These are phyloP conservation scores for Boletus rubescentipes DNA, from an alignment of 768 basidiomycete species.

Conservation along the genomic window DNA sequence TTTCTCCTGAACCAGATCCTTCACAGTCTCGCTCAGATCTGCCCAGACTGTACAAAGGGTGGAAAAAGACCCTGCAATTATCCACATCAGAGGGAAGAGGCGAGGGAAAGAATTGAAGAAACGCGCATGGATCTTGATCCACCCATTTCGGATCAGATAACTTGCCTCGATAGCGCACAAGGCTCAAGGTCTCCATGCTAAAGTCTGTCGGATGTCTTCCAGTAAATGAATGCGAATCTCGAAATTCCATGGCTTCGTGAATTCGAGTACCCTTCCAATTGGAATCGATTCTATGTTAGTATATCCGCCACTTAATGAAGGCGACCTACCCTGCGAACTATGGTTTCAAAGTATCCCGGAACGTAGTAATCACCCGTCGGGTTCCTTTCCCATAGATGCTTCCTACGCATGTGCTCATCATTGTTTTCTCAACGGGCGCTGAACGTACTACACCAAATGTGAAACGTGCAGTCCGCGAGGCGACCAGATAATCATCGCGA, in stretches of 20 bases:
- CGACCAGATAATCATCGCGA: not conserved
- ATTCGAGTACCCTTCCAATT: not conserved
- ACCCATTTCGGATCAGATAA: conserved; percentile 12
- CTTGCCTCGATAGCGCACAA: conserved; percentile 10
- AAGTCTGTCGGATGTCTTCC: not conserved
- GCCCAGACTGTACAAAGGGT: not conserved
- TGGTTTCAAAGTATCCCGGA: conserved; percentile 15
- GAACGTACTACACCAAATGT: too few species aligned
- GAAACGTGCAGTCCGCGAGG: not conserved
- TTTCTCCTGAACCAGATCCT: not conserved
- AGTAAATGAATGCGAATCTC: conserved; percentile 9
- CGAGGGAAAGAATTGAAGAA: not conserved
- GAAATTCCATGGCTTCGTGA: conserved; percentile 7
- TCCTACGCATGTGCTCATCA: too few species aligned
- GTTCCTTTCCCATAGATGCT: conserved; percentile 6
- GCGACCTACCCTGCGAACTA: conserved; percentile 4
- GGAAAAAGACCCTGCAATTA: conserved; percentile 1
- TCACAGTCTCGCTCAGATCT: not conserved
- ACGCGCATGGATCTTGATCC: conserved; percentile 13
- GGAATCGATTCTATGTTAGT: not conserved
- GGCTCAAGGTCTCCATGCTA: conserved; percentile 1
- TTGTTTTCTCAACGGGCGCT: too few species aligned
- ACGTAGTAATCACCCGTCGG: conserved; percentile 6
- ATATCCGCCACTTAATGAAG: not conserved
- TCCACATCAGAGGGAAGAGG: not conserved